A percentile compares a stretch with the other conserved stretches of the same genome.
Conservation (phyloP, 306 rosid species). For the Cucurbita ficifolia region DNA sequence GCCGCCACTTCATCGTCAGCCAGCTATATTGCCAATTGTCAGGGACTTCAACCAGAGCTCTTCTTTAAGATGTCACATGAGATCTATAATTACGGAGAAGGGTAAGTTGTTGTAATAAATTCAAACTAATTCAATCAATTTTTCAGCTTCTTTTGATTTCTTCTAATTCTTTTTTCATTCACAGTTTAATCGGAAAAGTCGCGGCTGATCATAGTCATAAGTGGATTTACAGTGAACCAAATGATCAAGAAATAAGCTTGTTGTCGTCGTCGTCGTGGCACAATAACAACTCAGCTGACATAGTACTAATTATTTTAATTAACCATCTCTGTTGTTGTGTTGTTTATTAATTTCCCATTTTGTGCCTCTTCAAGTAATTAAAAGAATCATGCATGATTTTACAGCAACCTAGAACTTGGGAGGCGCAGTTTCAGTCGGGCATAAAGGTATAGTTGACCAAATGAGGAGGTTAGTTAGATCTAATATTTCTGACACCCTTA, state of each 20-base stretch:
- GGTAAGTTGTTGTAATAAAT: constrained; percentile 22
- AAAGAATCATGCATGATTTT: background rate
- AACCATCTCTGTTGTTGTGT: background rate
- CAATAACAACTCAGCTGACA: constrained; percentile 52
- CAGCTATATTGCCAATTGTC: constrained; percentile 21
- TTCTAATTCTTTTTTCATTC: background rate
- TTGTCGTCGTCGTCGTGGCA: constrained; percentile 93
- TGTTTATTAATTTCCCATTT: background rate
- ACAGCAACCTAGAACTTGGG: constrained; percentile 99
- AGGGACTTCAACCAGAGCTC: constrained; percentile 77
- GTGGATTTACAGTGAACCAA: constrained; percentile 89
- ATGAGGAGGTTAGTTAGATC: background rate
- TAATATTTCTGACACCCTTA: background rate
- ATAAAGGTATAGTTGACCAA: constrained; percentile 43
- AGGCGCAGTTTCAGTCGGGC: constrained; percentile 96
- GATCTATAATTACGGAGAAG: constrained; percentile 97
- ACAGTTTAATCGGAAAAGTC: constrained; percentile 87
- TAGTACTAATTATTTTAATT: constrained; percentile 18
- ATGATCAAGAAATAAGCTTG: constrained; percentile 80
- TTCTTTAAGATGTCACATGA: constrained; percentile 99
- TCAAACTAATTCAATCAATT: background rate
- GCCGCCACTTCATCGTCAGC: constrained; percentile 27
- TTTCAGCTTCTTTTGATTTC: background rate
- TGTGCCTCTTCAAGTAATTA: no score
- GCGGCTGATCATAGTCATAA: constrained; percentile 92